Conservation (phyloP, 169 alveolate species). For the Plasmodium cynomolgi region DNA sequence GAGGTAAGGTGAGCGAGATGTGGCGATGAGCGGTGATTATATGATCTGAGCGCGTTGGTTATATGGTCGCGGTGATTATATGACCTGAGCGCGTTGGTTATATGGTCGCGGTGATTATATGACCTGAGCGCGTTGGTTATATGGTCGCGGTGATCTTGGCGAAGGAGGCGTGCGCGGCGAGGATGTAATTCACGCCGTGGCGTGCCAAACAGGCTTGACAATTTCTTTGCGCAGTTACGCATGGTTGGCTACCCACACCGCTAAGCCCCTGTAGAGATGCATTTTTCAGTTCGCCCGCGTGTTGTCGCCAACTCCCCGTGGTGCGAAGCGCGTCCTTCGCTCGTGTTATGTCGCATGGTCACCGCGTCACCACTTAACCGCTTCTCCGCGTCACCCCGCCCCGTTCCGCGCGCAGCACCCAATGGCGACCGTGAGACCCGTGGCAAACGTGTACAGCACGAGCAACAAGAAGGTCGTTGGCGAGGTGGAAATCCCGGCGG, state of each 20-base stretch:
- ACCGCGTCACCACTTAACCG: background rate
- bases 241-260: background rate
- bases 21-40: too few relatives aligned
- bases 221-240: background rate
- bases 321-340: background rate
- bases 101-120: too few relatives aligned
- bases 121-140: too few relatives aligned
- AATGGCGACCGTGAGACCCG: slow-evolving; percentile 82
- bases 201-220: background rate
- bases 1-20: background rate
- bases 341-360: background rate
- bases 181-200: background rate
- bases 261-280: too few relatives aligned
- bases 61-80: too few relatives aligned
- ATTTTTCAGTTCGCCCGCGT: too few relatives aligned
- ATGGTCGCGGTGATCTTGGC: too few relatives aligned
- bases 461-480: slow-evolving; percentile 78
- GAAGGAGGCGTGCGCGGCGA: background rate
- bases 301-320: too few relatives aligned
- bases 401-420: background rate
- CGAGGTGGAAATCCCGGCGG: slow-evolving; percentile 91
- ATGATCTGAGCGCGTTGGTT: too few relatives aligned
- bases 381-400: background rate
- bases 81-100: too few relatives aligned
- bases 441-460: slow-evolving; percentile 79